Evolutionary conservation across 202 grass and related monocot species (phyloP), one percentile per base, ranked within the genome.

Genomic region (Cymbopogon flexuosus): DNA sequence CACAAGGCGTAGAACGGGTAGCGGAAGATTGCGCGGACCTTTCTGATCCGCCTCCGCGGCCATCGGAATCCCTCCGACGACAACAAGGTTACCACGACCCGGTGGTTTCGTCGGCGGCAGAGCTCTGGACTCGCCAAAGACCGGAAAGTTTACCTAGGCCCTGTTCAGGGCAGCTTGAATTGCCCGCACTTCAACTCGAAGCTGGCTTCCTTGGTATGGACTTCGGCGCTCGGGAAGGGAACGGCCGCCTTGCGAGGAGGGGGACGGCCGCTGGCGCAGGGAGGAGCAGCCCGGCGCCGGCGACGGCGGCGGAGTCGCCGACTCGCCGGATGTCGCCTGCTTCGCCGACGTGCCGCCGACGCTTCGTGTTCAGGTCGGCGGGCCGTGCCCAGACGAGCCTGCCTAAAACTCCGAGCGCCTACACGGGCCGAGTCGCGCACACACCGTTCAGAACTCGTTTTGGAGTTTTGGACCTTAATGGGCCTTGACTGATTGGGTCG

Each of bases 41-140:
- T 91, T 91, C 68, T 85, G 89, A 80, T 91, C 89, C 5, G 18
- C 70, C 45, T 84, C 79, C 19, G 79, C 43, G 19, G 75, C 68
- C 77, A 83, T 92, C 10, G 74, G 83, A 8, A 23, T 58, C 54
- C 8, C 39, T 58, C 40, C 5, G 59, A 21, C 41, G 47, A 36
- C 64, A 21, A 41, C 34, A 27, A 60, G 77, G 23, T 27, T 34
- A 22, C 8, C 52, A 18, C 33, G 7, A 27, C 31, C 2, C 49
- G 15, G 23, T 12, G 54, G 54, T 23, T 62, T 51, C 43, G 43
- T 11, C 37, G 51, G 33, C 36, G 62, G 34, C 47, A 27, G 19
- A 43, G 24, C 49, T 19, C 64, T 22, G 16, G 22, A 42, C 45
- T 22, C 64, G 41, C 27, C 54, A 45, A 10, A 15, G 51, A 77